Base-by-base conservation (phyloP, 805 yeast species). In the Candida cerambycidarum region DNA sequence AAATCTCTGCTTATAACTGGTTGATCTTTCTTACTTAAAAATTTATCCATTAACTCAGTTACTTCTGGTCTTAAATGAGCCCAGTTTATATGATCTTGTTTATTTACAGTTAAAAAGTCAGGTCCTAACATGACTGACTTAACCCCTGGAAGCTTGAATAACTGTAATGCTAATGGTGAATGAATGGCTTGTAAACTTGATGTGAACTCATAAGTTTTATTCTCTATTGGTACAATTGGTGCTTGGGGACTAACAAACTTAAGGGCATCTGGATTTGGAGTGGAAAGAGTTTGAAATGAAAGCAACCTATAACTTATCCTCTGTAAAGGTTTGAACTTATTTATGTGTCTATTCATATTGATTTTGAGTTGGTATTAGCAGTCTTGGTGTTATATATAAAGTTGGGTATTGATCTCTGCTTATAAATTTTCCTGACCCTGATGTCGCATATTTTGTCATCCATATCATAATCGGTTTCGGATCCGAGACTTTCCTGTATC, bases 211-310 rank as follows among this genome's bases (percentile, higher is more conserved):
- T 78, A 70, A 0, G 82, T 78, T 46, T 66, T 68, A 48, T 61
- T 64, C 6, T 64, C 63, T 7, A 68, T 57, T 9, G 83, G 83
- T 9, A 74, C 56, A 18, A 79, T 73, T n/a, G 58, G 55, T 47
- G 56, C 59, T 39, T 76, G 79, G 11, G 65, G 66, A 2, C 80
- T 65, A 7, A 82, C 67, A 56, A 82, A 85, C 56, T 85, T 85
- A 42, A 85, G 62, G 1, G 93, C 89, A 59, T 85, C 80, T 40
- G 80, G 86, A 55, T 84, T 84, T 11, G 93, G 93, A 0, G 93
- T 85, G 1, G 82, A 68, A 14, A 75, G 56, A 0, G 88, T 67
- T 45, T 70, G 59, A 52, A 69, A 68, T 1, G 71, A 59, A 18
- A 67, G 57, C 3, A 27, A 28, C 19, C 43, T 32, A 27, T 7